These are phyloP conservation scores for Sanchytrium tribonematis DNA, from an alignment of 371 early-diverging fungal genomes.

Conservation along the genomic window DNA sequence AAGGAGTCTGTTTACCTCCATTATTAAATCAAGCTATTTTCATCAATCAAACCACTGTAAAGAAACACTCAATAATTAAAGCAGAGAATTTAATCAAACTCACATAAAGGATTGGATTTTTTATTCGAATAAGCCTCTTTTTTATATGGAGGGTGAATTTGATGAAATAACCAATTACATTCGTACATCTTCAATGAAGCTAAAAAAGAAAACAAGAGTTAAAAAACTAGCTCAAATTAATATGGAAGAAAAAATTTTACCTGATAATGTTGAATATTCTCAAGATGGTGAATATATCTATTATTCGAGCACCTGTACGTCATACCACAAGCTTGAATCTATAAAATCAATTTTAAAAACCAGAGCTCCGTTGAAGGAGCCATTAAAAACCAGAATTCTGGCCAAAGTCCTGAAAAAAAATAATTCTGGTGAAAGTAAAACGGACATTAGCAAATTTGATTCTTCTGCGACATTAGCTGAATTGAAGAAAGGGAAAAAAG, in stretches of 20 bases:
- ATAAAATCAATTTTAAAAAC: background rate
- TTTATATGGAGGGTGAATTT: too few species aligned
- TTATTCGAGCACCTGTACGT: background rate
- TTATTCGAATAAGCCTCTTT: too few species aligned
- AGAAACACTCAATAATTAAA: too few species aligned
- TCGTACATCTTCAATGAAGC: background rate
- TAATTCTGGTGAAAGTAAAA: background rate
- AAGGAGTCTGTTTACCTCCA: too few species aligned
- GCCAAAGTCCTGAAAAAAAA: background rate
- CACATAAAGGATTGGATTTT: too few species aligned
- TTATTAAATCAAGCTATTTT: too few species aligned
- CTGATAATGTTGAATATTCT: background rate
- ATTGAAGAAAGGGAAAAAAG: background rate
- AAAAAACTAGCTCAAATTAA: background rate
- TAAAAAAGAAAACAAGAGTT: background rate
- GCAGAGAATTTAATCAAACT: too few species aligned
- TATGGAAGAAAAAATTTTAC: background rate
- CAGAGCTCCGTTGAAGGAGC: background rate
- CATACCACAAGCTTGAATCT: background rate
- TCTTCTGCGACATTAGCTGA: background rate
- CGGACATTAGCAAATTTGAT: background rate
- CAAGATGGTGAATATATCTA: background rate
- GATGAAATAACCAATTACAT: background rate
- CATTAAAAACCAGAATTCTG: background rate
- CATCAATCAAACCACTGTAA: too few species aligned